Percentiles rank a stretch among this genome's conserved stretches.
phyloP scores from a whole-genome alignment of 2,329 filamentous ascomycete species.

The Ophiostoma quercus region DNA sequence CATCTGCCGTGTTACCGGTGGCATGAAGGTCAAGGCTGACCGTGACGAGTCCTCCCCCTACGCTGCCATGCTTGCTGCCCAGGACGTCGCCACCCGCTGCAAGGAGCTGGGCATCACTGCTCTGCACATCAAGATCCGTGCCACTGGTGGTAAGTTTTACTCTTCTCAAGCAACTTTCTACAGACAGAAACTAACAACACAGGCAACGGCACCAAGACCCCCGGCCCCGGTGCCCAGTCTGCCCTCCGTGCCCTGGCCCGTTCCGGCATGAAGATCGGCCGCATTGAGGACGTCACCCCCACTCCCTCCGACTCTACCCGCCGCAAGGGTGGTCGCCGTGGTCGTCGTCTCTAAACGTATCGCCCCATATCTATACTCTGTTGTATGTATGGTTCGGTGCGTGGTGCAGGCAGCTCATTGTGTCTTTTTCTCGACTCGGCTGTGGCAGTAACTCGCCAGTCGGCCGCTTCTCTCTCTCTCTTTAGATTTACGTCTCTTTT shows the following conservation, averaged over 20 bases:
- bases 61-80: constrained; percentile 99
- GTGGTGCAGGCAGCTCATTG: neutral
- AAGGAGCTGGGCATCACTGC: constrained; percentile 73
- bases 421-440: constrained; percentile 10
- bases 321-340: constrained; percentile 99
- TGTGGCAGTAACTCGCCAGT: constrained; percentile 2
- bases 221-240: constrained; percentile 97
- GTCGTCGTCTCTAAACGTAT: constrained; percentile 87
- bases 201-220: constrained; percentile 99
- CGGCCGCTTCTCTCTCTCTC: neutral
- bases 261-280: constrained; percentile 99
- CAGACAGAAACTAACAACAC: constrained; percentile 14
- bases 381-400: neutral
- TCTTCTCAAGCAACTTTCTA: neutral
- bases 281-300: constrained; percentile 99
- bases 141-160: constrained; percentile 74
- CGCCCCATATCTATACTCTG: neutral
- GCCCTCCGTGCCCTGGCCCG: constrained; percentile 97
- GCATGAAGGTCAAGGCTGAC: constrained; percentile 99
- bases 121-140: constrained; percentile 99
- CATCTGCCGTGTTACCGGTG: constrained; percentile 98
- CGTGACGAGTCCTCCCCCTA: constrained; percentile 99
- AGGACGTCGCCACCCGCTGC: constrained; percentile 88
- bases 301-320: constrained; percentile 98
- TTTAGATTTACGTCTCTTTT: neutral